Evolutionary conservation across 768 basidiomycete species (phyloP).

Genomic region (Megacollybia marginata): DNA sequence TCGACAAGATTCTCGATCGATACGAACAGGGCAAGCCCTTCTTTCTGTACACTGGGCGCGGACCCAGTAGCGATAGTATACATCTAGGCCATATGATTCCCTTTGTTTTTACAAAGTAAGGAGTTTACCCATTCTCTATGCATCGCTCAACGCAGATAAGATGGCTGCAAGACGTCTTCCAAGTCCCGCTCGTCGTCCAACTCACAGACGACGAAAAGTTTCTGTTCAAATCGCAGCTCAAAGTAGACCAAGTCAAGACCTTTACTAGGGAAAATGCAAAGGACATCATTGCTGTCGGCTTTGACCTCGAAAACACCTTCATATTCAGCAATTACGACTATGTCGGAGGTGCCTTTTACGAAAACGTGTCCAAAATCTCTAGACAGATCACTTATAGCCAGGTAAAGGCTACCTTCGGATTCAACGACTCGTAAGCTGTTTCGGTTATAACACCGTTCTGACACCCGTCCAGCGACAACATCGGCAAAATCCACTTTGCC

Average conservation of each 20-base stretch:
- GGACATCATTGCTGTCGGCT: conserved; percentile 96
- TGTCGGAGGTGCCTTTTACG: conserved; percentile 90
- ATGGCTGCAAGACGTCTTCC: conserved; percentile 95
- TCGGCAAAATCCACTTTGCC: conserved; percentile 96
- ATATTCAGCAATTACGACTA: conserved; percentile 92
- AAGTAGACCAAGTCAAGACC: conserved; percentile 76
- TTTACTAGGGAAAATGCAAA: conserved; percentile 85
- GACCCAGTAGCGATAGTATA: conserved; percentile 94
- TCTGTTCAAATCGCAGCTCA: conserved; percentile 92
- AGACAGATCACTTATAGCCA: conserved; percentile 90
- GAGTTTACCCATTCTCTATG: conserved; percentile 1
- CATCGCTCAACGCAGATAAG: conserved; percentile 27
- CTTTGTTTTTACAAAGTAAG: conserved; percentile 94
- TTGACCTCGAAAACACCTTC: conserved; percentile 88
- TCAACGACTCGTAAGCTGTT: conserved; percentile 83
- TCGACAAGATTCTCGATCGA: conserved; percentile 88
- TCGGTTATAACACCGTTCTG: not conserved
- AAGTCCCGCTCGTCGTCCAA: conserved; percentile 91
- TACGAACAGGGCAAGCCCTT: conserved; percentile 97
- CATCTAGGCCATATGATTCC: conserved; percentile 98
- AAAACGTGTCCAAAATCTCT: conserved; percentile 89
- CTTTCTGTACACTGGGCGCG: conserved; percentile 95
- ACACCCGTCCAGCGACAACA: conserved; percentile 74
- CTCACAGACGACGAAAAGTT: conserved; percentile 99
- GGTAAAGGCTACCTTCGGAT: conserved; percentile 93